A percentile compares a stretch with the other conserved stretches of the same genome.
Conservation (phyloP, 2,329 filamentous ascomycete species). For the Diaporthe vaccinii region DNA sequence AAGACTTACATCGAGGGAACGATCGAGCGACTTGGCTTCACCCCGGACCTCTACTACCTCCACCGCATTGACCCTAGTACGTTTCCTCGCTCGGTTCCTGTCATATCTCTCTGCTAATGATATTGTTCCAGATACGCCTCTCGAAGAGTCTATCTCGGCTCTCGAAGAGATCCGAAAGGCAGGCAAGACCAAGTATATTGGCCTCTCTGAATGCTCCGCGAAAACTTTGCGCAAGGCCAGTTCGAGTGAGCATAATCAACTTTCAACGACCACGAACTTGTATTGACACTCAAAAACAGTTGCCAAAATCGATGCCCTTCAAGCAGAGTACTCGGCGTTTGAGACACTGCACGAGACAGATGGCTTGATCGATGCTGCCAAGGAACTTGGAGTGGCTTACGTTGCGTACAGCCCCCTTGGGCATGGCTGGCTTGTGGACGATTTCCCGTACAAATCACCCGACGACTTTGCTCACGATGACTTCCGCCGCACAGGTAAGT, state of each 20-base stretch:
- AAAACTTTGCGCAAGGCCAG: constrained; percentile 59
- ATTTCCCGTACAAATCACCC: constrained; percentile 56
- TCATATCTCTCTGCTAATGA: neutral
- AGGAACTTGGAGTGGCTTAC: constrained; percentile 57
- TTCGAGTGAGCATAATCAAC: constrained; percentile 49
- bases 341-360: constrained; percentile 57
- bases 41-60: constrained; percentile 6
- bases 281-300: constrained; percentile 48
- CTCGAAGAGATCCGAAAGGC: constrained; percentile 60
- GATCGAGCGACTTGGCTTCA: constrained; percentile 3
- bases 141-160: constrained; percentile 61
- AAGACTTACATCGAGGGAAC: constrained; percentile 6
- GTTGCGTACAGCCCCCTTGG: constrained; percentile 62
- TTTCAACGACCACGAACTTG: neutral
- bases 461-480: constrained; percentile 57
- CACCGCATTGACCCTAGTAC: constrained; percentile 11
- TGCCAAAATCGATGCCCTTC: constrained; percentile 61
- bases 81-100: neutral
- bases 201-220: constrained; percentile 61
- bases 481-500: constrained; percentile 4
- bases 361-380: constrained; percentile 56
- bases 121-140: constrained; percentile 28
- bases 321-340: constrained; percentile 61
- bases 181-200: constrained; percentile 63
- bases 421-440: constrained; percentile 62